Evolutionary conservation across 2,329 filamentous ascomycete genomes (phyloP).

Genomic region (Fusarium staphyleae): DNA sequence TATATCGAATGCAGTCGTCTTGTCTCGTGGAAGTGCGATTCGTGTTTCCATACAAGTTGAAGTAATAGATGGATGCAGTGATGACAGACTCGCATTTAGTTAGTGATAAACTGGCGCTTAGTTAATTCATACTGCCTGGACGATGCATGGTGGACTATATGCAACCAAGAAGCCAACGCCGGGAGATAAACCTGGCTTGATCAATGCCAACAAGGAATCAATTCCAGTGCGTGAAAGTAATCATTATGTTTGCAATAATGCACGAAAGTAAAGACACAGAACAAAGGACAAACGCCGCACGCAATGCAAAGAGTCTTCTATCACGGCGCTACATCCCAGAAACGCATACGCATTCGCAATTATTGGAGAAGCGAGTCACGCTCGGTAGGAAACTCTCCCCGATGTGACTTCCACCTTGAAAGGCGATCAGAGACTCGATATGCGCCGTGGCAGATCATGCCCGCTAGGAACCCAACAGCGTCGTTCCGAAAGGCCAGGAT

Average conservation of each 20-base stretch:
- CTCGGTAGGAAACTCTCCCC: conserved; percentile 38
- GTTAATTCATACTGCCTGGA: background rate
- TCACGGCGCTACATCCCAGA: background rate
- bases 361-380: conserved; percentile 43
- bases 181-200: background rate
- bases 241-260: background rate
- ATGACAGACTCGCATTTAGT: no score
- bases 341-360: background rate
- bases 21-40: no score
- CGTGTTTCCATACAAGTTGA: no score
- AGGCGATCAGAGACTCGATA: conserved; percentile 60
- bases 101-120: no score
- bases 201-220: background rate
- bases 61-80: no score
- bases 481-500: conserved; percentile 90
- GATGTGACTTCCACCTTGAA: conserved; percentile 46
- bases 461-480: conserved; percentile 83
- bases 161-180: background rate
- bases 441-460: conserved; percentile 78
- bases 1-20: no score
- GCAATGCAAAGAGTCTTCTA: conserved; percentile 1
- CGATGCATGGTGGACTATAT: background rate
- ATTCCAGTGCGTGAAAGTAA: no score
- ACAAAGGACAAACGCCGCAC: background rate
- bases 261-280: background rate